Evolutionary conservation across 805 yeast species (phyloP).

Genomic region (Teunomyces barrocoloradensis): DNA sequence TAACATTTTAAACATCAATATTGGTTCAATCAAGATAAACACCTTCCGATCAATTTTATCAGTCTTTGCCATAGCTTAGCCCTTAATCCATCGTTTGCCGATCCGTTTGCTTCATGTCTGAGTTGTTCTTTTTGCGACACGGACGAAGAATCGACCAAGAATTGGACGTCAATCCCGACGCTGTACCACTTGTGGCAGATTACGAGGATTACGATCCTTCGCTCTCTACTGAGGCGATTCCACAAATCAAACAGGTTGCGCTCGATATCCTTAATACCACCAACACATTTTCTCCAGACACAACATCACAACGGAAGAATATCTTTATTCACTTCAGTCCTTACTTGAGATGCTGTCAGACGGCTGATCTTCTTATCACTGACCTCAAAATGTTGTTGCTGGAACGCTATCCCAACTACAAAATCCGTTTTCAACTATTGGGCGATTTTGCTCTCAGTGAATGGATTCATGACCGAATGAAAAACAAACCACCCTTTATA

Average conservation of each 20-base stretch:
- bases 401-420: slow-evolving; percentile 25
- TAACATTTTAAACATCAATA: not conserved
- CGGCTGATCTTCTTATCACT: slow-evolving; percentile 39
- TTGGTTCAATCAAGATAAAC: not conserved
- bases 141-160: slow-evolving; percentile 42
- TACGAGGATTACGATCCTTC: slow-evolving; percentile 39
- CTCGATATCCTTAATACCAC: slow-evolving; percentile 25
- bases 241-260: slow-evolving; percentile 27
- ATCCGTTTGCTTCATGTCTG: slow-evolving; percentile 17
- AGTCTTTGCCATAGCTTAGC: not conserved
- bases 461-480: slow-evolving; percentile 46
- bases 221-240: slow-evolving; percentile 25
- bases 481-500: slow-evolving; percentile 38
- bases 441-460: slow-evolving; percentile 46
- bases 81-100: not conserved
- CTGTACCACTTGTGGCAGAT: slow-evolving; percentile 24
- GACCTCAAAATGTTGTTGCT: slow-evolving; percentile 23
- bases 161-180: slow-evolving; percentile 19
- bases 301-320: slow-evolving; percentile 23
- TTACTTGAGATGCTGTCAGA: slow-evolving; percentile 42
- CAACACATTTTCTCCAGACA: slow-evolving; percentile 16
- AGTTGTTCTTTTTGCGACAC: slow-evolving; percentile 44
- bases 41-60: not conserved
- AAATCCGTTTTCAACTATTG: slow-evolving; percentile 35
- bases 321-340: slow-evolving; percentile 42